Base-by-base conservation (phyloP, 2,329 filamentous ascomycete species). In the Aspergillaceae sp. region DNA sequence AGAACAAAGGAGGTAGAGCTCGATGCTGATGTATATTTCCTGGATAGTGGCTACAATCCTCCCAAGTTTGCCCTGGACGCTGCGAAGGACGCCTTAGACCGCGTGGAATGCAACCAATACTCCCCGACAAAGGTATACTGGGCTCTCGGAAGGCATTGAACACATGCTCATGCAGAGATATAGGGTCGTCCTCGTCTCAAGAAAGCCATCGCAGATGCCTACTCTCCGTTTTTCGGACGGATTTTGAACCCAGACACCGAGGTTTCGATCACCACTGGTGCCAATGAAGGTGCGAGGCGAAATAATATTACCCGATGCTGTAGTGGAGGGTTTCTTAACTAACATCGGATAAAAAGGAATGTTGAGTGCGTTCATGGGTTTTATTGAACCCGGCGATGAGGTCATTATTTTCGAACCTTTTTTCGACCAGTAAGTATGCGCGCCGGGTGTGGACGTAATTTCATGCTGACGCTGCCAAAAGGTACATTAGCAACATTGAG, bases 381-480 rank as follows among this genome's bases (percentile, higher is more conserved):
- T 98, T 58, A 82, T 98, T 48, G 92, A 98, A 68, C 78, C 80
- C 1, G 92, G 88, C 8, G 92, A 98, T 62, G 92, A 98, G 68
- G 92, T 96, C 54, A 96, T 98, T 55, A 79, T 98, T 47, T 96
- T 98, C 65, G 92, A 98, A 72, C 92, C 92, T 7, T 98, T 96
- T 72, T 98, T 97, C 65, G 92, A 98, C 69, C 92, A 98, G 82
- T 87, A 65, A 63, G 75, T 60, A 19, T 19, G 19, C 19, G 19
- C 19, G 19, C 19, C 19, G 19, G 19, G 19, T 19, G 19, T 19
- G 19, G 19, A 19, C 34, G 5, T 7, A 38, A 34, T 29, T 7
- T 7, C 6, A 19, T 2, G 3, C 41, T 45, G 6, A 44, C 33
- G 8, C 33, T 19, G 5, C 11, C 34, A 7, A 7, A 35, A 82